phyloP scores from a whole-genome alignment of 2,329 filamentous ascomycete genomes.

The Nemania sp. region DNA sequence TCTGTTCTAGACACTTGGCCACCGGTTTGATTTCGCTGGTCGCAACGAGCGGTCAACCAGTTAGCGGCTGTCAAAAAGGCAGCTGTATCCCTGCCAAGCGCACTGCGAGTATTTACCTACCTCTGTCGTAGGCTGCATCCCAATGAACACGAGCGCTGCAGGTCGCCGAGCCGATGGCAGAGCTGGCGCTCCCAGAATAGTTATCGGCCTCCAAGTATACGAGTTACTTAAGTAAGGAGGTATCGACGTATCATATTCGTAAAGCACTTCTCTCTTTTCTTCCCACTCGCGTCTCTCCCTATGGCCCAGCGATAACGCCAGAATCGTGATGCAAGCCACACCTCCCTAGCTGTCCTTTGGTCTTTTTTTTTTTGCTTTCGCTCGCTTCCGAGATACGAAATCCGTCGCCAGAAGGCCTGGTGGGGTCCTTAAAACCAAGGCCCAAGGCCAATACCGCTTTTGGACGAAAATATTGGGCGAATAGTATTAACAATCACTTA shows the following conservation, averaged over 20 bases:
- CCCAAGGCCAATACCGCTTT: too few relatives aligned
- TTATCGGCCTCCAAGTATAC: conserved; percentile 26
- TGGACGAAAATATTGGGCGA: neutral
- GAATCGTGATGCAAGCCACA: too few relatives aligned
- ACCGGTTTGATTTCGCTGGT: conserved; percentile 13
- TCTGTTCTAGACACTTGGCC: conserved; percentile 29
- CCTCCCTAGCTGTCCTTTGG: too few relatives aligned
- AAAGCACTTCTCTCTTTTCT: neutral
- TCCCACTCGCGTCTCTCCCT: neutral
- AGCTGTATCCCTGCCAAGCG: conserved; percentile 16
- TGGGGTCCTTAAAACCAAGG: too few relatives aligned
- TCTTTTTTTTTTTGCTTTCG: too few relatives aligned
- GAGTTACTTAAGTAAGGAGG: neutral
- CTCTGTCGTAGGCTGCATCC: conserved; percentile 28
- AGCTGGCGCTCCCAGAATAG: conserved; percentile 20
- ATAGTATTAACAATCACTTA: conserved; percentile 13
- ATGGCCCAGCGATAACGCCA: too few relatives aligned
- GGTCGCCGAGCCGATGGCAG: conserved; percentile 30
- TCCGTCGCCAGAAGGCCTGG: too few relatives aligned
- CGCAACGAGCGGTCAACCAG: conserved; percentile 16
- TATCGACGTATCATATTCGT: neutral
- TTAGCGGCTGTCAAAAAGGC: conserved; percentile 2
- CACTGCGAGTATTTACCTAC: conserved; percentile 15
- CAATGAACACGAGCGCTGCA: conserved; percentile 32
- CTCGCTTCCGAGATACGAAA: conserved; percentile 14